These are phyloP conservation scores for Eurotiales sp. DNA, from an alignment of 2,329 filamentous ascomycete species.

Conservation along the genomic window DNA sequence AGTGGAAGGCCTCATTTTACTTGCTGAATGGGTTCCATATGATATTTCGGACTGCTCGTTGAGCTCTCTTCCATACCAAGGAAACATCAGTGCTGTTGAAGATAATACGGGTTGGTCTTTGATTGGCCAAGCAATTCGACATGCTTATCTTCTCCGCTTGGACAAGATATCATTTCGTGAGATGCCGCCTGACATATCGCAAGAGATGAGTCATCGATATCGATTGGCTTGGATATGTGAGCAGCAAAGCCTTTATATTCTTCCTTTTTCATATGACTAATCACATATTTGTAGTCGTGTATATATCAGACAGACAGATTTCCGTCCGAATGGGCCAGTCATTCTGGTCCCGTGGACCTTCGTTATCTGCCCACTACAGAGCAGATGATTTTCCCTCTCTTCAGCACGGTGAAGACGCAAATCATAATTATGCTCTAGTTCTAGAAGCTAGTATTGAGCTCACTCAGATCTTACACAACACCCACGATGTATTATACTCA, in stretches of 20 bases:
- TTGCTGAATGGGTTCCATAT: constrained; percentile 24
- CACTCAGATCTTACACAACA: constrained; percentile 20
- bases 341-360: constrained; percentile 23
- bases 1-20: constrained; percentile 20
- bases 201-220: neutral
- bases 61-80: constrained; percentile 12
- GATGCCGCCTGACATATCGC: neutral
- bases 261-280: too few relatives aligned
- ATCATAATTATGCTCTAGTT: constrained; percentile 1
- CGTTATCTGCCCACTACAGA: constrained; percentile 17
- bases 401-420: neutral
- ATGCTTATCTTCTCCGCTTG: constrained; percentile 21
- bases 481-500: constrained; percentile 19
- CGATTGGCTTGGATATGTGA: neutral
- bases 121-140: constrained; percentile 22
- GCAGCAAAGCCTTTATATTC: neutral
- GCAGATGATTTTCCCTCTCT: constrained; percentile 19
- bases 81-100: constrained; percentile 13
- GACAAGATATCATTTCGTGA: constrained; percentile 19
- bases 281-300: constrained; percentile 12
- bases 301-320: constrained; percentile 21
- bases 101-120: constrained; percentile 23
- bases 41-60: too few relatives aligned
- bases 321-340: constrained; percentile 23
- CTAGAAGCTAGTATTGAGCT: constrained; percentile 19